Base-by-base conservation (phyloP, 306 rosid species). In the Acmispon strigosus region DNA sequence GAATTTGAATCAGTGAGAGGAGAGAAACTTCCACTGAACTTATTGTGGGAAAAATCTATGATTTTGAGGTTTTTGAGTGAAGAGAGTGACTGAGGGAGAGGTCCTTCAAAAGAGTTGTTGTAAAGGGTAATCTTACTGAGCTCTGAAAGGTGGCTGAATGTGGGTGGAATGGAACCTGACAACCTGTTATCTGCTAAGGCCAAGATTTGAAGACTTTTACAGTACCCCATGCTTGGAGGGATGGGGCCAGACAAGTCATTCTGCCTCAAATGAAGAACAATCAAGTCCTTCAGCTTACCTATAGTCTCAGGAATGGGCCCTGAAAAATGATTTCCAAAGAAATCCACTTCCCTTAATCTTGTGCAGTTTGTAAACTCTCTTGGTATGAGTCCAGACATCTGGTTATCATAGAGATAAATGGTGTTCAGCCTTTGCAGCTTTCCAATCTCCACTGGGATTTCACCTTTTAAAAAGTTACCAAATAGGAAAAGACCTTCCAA, bases 51-150 rank as follows among this genome's bases (percentile, higher is more conserved):
- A 71, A 94, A 84, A 45, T 94, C 90, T 75, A 94, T 89, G 81
- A 87, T 94, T 74, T 74, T 86, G 49, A 94, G 80, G 69, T 81
- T 91, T 69, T 89, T 91, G 72, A 94, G 97, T 70, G 78, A 66
- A 32, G 64, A 81, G 45, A 94, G 84, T 65, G 96, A 87, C 20
- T 64, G 13, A 12, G 97, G 96, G 69, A 94, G 90, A 80, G 92
- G 86, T 59, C 97, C 99, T 87, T 89, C 84, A 71, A 94, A 86
- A 27, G 99, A 91, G 85, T 94, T 94, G 70, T 94, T 94, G 83
- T 94, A 94, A 61, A 94, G 97, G 53, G 99, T 89, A 69, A 94
- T 54, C 61, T 84, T 83, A 61, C 72, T 78, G 24, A 94, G 86
- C 73, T 86, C 83, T 51, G 99, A 87, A 54, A 91, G 96, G 72